Evolutionary conservation across 805 yeast genomes (phyloP), one percentile per base, ranked within the genome.

Genomic region (Wickerhamiella vanderwaltii): DNA sequence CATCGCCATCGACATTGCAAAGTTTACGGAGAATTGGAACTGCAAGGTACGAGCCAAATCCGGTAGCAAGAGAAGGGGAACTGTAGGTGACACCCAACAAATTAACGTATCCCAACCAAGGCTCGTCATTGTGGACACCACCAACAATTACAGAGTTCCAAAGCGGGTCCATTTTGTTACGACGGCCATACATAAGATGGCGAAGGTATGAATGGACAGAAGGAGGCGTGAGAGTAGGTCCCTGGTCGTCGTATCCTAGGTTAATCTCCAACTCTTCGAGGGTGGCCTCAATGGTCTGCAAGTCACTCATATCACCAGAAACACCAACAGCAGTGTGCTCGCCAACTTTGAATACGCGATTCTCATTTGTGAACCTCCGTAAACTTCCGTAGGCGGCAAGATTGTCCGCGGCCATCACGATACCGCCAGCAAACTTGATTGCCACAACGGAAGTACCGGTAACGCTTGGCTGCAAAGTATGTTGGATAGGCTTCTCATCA

Each of bases 371-470:
- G 64, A 88, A 82, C 53, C 95, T 73, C 48, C 93, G 76, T 49
- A 91, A 68, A 1, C 96, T 85, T 0, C 99, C 99, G 59, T 88
- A 91, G 0, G 96, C 79, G n/a, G 67, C 71, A 62, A 88, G 64
- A 54, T 83, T 83, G 60, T 91, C 99, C 4, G 98, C 96, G 2
- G 99, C 97, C 62, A 91, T 69, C 29, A 91, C 74, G 35, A 91
- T 78, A 29, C 99, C 99, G 51, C 80, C 81, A 48, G 82, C 68
- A 67, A 78, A 91, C 64, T 87, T 91, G 62, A 88, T 71, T 6
- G 91, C 93, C 52, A 91, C 70, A 17, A 91, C 98, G 26, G 95
- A 85, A 0, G 97, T 84, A 57, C 98, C 97, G 11, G 99, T 91
- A 46, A 91, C 84, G 51, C 83, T 80, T 36, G 99, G 99, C 57